These are phyloP conservation scores for Teratosphaeria pseudoeucalypti DNA, from an alignment of 2,329 filamentous ascomycete species.

Conservation along the genomic window DNA sequence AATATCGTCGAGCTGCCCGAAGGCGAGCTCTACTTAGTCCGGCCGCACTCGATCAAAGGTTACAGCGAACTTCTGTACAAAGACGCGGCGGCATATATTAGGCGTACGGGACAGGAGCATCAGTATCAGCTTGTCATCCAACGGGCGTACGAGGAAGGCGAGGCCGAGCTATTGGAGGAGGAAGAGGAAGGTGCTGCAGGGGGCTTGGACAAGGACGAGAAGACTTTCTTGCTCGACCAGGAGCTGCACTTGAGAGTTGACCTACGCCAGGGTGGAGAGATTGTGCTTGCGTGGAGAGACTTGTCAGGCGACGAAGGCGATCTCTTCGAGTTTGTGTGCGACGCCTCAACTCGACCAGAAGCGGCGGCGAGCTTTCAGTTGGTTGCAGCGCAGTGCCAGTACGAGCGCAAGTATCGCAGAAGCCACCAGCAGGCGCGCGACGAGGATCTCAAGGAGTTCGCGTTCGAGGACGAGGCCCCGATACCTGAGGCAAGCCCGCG, in stretches of 20 bases:
- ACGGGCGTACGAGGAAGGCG: conserved; percentile 92
- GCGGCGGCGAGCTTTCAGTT: conserved; percentile 73
- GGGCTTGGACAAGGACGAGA: conserved; percentile 89
- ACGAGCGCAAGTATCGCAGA: conserved; percentile 87
- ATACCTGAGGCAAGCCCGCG: conserved; percentile 50
- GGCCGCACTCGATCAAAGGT: conserved; percentile 88
- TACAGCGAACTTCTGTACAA: conserved; percentile 98
- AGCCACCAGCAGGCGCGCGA: conserved; percentile 71
- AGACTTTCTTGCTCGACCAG: conserved; percentile 92
- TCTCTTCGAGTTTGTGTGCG: conserved; percentile 96
- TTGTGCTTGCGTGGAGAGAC: conserved; percentile 88
- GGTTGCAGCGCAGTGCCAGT: conserved; percentile 85
- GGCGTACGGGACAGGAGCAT: conserved; percentile 85
- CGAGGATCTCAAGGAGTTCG: conserved; percentile 70
- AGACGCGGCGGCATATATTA: conserved; percentile 84
- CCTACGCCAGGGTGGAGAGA: conserved; percentile 67
- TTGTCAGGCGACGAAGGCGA: conserved; percentile 87
- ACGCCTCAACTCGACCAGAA: conserved; percentile 55
- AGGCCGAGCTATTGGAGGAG: conserved; percentile 81
- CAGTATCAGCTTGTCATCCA: conserved; percentile 97
- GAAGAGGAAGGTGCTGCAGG: conserved; percentile 58
- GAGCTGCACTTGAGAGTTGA: conserved; percentile 78
- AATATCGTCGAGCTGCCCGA: conserved; percentile 88
- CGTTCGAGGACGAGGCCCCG: conserved; percentile 55
- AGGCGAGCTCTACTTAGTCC: conserved; percentile 93